Evolutionary conservation across 345 rosid species (phyloP).

Genomic region (Hypericum perforatum): DNA sequence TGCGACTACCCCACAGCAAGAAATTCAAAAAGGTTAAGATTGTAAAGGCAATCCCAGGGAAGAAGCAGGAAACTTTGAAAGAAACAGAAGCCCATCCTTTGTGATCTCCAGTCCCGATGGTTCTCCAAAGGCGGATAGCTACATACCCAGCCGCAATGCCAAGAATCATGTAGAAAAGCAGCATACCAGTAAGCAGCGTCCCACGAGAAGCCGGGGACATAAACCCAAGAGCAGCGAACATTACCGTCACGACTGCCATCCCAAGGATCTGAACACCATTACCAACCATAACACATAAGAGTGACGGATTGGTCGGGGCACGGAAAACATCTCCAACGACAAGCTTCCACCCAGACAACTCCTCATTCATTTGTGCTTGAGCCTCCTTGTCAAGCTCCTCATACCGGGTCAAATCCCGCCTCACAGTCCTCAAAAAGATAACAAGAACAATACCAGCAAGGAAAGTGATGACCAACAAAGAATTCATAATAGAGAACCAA

Average conservation of each 20-base stretch:
- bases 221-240: conserved; percentile 2
- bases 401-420: conserved; percentile 1
- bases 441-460: conserved; percentile 3
- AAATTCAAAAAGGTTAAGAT: neutral
- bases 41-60: conserved; percentile 2
- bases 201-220: conserved; percentile 2
- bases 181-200: neutral
- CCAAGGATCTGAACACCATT: conserved; percentile 5
- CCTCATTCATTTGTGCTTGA: neutral
- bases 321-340: conserved; percentile 2
- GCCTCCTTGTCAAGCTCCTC: conserved; percentile 4
- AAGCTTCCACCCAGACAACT: conserved; percentile 1
- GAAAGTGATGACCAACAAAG: conserved; percentile 1
- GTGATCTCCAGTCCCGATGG: neutral
- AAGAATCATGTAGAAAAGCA: neutral
- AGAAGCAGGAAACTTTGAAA: neutral
- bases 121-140: conserved; percentile 1
- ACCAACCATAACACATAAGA: neutral
- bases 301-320: conserved; percentile 1
- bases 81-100: conserved; percentile 3
- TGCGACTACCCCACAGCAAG: neutral
- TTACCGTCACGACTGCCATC: neutral
- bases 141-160: conserved; percentile 1
- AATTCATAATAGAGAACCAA: conserved; percentile 3
- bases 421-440: neutral